Percentiles rank a stretch among this genome's conserved stretches.
These are phyloP conservation scores for Mycena vulgaris DNA, from an alignment of 768 basidiomycete genomes.

Conservation along the genomic window DNA sequence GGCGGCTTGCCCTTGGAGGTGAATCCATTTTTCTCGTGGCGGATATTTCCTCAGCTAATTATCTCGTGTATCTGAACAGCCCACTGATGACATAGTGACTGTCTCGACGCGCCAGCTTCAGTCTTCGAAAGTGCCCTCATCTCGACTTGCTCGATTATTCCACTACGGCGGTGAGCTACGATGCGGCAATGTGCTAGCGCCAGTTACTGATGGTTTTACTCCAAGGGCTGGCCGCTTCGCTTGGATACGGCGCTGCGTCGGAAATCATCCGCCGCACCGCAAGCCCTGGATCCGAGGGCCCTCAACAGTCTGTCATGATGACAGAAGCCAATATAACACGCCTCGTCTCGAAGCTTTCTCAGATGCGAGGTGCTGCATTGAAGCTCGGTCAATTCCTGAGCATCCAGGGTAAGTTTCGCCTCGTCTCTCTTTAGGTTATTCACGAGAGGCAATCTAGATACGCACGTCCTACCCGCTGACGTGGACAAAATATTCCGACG, in stretches of 20 bases:
- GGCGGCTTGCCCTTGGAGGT: background rate
- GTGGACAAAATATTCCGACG: slow-evolving; percentile 90
- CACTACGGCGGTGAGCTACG: slow-evolving; percentile 93
- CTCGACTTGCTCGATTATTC: slow-evolving; percentile 88
- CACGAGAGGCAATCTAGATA: slow-evolving; percentile 67
- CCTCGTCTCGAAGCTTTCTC: slow-evolving; percentile 91
- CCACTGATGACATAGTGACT: slow-evolving; percentile 28
- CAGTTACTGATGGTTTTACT: too few species aligned
- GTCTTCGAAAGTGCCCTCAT: slow-evolving; percentile 93
- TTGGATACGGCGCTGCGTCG: slow-evolving; percentile 91
- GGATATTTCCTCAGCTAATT: background rate
- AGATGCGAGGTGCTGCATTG: slow-evolving; percentile 97
- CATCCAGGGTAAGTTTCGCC: slow-evolving; percentile 79
- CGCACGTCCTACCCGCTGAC: slow-evolving; percentile 89
- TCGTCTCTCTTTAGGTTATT: background rate
- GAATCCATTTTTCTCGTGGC: background rate
- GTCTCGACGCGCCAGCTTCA: slow-evolving; percentile 64
- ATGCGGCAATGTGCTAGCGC: background rate
- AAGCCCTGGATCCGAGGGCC: slow-evolving; percentile 49
- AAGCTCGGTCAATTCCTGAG: slow-evolving; percentile 98
- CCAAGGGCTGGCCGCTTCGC: slow-evolving; percentile 89
- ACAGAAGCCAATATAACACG: slow-evolving; percentile 93
- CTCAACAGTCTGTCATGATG: slow-evolving; percentile 78
- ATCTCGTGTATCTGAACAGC: slow-evolving; percentile 19
- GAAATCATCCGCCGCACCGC: slow-evolving; percentile 85